A percentile compares a stretch with the other conserved stretches of the same genome.
Conservation (phyloP, 73 alveolate species). For the Tetrahymena thermophila region DNA sequence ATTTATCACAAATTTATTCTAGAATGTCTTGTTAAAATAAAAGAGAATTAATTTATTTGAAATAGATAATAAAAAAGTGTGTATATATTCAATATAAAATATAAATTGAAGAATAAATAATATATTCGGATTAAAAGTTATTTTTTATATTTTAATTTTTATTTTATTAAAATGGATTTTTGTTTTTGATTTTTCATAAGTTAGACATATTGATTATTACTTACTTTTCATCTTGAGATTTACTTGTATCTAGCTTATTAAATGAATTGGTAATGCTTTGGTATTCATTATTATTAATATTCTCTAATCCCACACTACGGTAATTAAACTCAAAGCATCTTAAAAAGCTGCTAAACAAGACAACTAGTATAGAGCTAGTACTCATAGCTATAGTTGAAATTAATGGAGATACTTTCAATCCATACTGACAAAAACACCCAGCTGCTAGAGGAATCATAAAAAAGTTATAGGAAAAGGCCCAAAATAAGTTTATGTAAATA, state of each 20-base stretch:
- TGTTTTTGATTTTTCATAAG: not conserved
- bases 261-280: not conserved
- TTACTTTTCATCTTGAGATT: not conserved
- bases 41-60: too few relatives aligned
- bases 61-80: too few relatives aligned
- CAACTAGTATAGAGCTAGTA: not conserved
- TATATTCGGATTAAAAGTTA: too few relatives aligned
- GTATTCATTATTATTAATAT: not conserved
- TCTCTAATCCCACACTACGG: not conserved
- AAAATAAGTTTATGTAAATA: not conserved
- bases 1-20: too few relatives aligned
- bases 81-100: too few relatives aligned
- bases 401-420: not conserved
- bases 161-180: too few relatives aligned
- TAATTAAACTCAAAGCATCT: not conserved
- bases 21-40: too few relatives aligned
- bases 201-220: not conserved
- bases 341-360: not conserved
- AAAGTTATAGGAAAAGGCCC: not conserved
- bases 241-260: not conserved
- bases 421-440: not conserved
- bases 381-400: slow-evolving; percentile 1
- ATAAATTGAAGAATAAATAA: too few relatives aligned
- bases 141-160: too few relatives aligned
- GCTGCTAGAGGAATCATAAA: not conserved